phyloP scores from a whole-genome alignment of 2,329 filamentous ascomycete species.

The Xylogone sp. region DNA sequence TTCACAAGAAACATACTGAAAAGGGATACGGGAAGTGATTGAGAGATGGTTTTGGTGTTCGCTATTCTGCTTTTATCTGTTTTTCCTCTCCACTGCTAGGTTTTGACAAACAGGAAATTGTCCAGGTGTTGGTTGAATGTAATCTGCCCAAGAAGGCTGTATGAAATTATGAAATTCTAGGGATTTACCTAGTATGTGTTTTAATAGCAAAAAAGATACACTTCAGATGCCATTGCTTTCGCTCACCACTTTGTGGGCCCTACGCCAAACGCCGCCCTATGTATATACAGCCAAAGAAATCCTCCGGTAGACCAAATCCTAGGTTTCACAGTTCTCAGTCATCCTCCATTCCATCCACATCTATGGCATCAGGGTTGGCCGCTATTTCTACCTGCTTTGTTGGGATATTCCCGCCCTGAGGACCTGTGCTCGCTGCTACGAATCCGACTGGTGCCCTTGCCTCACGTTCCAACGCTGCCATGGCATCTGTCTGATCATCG shows the following conservation, averaged over 20 bases:
- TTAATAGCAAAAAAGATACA: background rate
- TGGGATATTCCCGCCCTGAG: conserved; percentile 54
- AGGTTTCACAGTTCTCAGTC: conserved; percentile 2
- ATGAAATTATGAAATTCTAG: background rate
- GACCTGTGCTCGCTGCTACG: conserved; percentile 77
- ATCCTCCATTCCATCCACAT: conserved; percentile 68
- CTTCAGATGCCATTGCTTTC: background rate
- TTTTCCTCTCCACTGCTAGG: background rate
- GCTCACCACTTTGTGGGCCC: background rate
- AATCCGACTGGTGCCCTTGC: conserved; percentile 87
- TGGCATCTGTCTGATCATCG: conserved; percentile 65
- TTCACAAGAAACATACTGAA: conserved; percentile 57
- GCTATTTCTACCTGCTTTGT: conserved; percentile 36
- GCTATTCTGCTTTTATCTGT: background rate
- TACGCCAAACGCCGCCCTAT: conserved; percentile 12
- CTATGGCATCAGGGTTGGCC: conserved; percentile 81
- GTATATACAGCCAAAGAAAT: conserved; percentile 3
- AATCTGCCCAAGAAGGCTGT: background rate
- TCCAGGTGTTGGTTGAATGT: background rate
- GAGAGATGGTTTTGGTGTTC: background rate
- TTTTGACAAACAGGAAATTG: background rate
- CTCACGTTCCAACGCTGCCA: conserved; percentile 84
- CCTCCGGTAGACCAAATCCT: background rate
- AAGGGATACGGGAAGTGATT: conserved; percentile 25
- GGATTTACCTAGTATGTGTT: background rate